Evolutionary conservation across 805 yeast genomes (phyloP).

Genomic region (Starmerella lactis-condensi): DNA sequence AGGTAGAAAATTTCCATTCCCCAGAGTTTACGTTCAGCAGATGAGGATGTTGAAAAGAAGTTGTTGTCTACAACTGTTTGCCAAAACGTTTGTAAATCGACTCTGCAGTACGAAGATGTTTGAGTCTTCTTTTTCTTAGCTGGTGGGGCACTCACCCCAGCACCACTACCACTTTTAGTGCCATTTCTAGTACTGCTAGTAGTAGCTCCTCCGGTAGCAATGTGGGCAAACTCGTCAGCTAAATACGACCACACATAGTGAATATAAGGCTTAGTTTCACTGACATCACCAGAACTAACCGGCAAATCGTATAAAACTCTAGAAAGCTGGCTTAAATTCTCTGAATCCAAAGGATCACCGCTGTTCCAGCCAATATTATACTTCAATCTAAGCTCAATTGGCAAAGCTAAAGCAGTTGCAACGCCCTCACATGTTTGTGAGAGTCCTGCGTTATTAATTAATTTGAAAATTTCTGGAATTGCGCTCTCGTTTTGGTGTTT

Average conservation of each 20-base stretch:
- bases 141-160: no score
- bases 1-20: constrained; percentile 58
- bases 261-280: constrained; percentile 18
- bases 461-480: constrained; percentile 22
- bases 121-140: constrained; percentile 18
- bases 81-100: constrained; percentile 55
- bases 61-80: constrained; percentile 59
- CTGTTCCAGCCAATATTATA: constrained; percentile 37
- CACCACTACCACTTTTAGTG: no score
- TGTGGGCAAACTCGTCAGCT: constrained; percentile 24
- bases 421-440: constrained; percentile 62
- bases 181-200: no score
- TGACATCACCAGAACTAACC: constrained; percentile 18
- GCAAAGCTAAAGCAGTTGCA: constrained; percentile 45
- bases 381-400: constrained; percentile 17
- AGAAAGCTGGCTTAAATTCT: constrained; percentile 43
- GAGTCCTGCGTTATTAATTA: constrained; percentile 35
- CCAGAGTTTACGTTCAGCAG: constrained; percentile 70
- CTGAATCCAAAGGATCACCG: constrained; percentile 54
- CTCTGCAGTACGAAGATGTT: constrained; percentile 15
- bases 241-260: constrained; percentile 26
- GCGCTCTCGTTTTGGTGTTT: constrained; percentile 3
- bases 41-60: constrained; percentile 54
- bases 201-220: constrained; percentile 6
- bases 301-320: constrained; percentile 35